Percentiles rank a stretch among this genome's conserved stretches.
Evolutionary conservation across 495 filamentous ascomycete species (phyloP).

Genomic region (Penicillium paxilli): DNA sequence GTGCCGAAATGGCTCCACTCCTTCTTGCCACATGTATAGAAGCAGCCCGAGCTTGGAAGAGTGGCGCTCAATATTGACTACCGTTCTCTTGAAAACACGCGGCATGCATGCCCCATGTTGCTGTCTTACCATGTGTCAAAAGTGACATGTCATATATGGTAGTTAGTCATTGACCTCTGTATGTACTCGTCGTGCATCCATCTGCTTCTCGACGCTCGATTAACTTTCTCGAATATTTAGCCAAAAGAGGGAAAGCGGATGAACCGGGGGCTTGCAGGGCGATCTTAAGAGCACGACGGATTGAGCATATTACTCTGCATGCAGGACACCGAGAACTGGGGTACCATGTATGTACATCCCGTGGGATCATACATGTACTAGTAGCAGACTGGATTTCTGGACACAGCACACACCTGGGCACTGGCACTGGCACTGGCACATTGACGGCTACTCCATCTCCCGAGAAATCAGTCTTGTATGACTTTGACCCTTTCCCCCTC

Average conservation of each 20-base stretch:
- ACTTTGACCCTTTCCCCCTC: not conserved
- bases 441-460: not conserved
- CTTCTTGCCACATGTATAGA: too few species aligned
- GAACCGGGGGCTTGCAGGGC: not conserved
- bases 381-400: too few species aligned
- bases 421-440: not conserved
- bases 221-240: constrained; percentile 10
- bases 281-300: not conserved
- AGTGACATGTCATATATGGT: constrained; percentile 20
- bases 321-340: constrained; percentile 15
- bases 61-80: not conserved
- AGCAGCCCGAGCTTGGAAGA: too few species aligned
- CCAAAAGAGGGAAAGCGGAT: constrained; percentile 6
- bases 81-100: constrained; percentile 9
- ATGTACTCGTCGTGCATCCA: too few species aligned
- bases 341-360: constrained; percentile 18
- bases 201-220: too few species aligned
- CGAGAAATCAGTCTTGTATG: not conserved
- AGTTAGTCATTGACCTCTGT: too few species aligned
- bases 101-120: constrained; percentile 16
- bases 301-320: constrained; percentile 19
- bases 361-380: too few species aligned
- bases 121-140: constrained; percentile 25
- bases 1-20: too few species aligned
- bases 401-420: too few species aligned